A percentile compares a stretch with the other conserved stretches of the same genome.
Evolutionary conservation across 208 protist genomes (phyloP).

Genomic region (Sergeia podlipaevii): DNA sequence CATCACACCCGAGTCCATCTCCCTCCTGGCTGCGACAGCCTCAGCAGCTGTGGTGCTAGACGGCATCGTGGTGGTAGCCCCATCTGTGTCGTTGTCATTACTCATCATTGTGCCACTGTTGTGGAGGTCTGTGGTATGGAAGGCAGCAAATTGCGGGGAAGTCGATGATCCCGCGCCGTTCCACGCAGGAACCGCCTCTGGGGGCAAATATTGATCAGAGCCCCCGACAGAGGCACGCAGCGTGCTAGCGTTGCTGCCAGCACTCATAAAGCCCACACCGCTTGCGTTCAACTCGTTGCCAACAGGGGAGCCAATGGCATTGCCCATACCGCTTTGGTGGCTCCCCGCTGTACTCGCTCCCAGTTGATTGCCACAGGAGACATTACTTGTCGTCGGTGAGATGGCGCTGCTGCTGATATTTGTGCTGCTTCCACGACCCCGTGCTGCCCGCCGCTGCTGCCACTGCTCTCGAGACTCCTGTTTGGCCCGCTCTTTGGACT

Average conservation of each 20-base stretch:
- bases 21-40: not conserved
- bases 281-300: too few species aligned
- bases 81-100: not conserved
- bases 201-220: too few species aligned
- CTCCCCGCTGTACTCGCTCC: not conserved
- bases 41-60: not conserved
- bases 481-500: slow-evolving; percentile 42
- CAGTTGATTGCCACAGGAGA: not conserved
- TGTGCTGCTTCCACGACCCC: not conserved
- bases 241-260: too few species aligned
- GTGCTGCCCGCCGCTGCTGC: slow-evolving; percentile 1
- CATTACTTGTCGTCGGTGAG: not conserved
- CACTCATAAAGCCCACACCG: too few species aligned
- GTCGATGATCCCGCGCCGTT: too few species aligned
- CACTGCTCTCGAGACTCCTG: slow-evolving; percentile 11
- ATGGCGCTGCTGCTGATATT: not conserved
- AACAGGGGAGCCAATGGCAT: not conserved
- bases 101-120: too few species aligned
- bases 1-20: slow-evolving; percentile 10
- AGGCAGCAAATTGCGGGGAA: too few species aligned
- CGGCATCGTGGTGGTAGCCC: not conserved
- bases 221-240: too few species aligned
- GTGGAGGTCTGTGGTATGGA: too few species aligned
- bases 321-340: not conserved
- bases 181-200: too few species aligned